Evolutionary conservation across 495 filamentous ascomycete genomes (phyloP).

Genomic region (Penicillium daleae): DNA sequence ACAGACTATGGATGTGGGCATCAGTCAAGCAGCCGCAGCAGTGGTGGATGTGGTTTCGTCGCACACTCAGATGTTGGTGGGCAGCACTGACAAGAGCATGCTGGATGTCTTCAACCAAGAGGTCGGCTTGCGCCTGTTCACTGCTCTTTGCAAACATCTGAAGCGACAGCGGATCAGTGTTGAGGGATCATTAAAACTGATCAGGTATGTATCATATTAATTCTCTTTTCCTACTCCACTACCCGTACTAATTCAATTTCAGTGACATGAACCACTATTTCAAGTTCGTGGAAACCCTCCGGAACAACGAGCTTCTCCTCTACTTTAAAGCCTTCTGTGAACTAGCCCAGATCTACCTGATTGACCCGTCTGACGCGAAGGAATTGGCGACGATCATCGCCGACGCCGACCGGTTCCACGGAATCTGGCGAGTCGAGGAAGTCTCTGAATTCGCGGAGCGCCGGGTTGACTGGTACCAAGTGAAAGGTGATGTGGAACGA

Average conservation of each 20-base stretch:
- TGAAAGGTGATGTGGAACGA: slow-evolving; percentile 86
- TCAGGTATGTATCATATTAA: slow-evolving; percentile 57
- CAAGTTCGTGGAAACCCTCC: slow-evolving; percentile 77
- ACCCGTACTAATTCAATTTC: slow-evolving; percentile 15
- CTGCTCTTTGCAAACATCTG: slow-evolving; percentile 91
- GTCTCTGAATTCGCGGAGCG: slow-evolving; percentile 97
- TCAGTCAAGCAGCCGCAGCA: slow-evolving; percentile 74
- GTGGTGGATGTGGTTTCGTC: slow-evolving; percentile 83
- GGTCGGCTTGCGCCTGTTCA: slow-evolving; percentile 89
- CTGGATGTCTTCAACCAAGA: slow-evolving; percentile 99
- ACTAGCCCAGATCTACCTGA: slow-evolving; percentile 92
- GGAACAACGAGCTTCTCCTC: slow-evolving; percentile 77
- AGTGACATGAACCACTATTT: slow-evolving; percentile 96
- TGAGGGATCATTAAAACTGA: slow-evolving; percentile 88
- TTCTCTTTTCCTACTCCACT: neutral
- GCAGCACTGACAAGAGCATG: slow-evolving; percentile 95
- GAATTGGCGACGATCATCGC: slow-evolving; percentile 95
- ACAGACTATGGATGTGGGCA: slow-evolving; percentile 72
- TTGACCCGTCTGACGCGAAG: slow-evolving; percentile 85
- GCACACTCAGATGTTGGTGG: slow-evolving; percentile 88
- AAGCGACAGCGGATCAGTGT: slow-evolving; percentile 92
- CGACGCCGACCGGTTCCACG: slow-evolving; percentile 84
- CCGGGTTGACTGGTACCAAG: slow-evolving; percentile 90
- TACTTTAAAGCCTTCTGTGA: slow-evolving; percentile 94
- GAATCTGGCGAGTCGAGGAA: slow-evolving; percentile 93